Conservation (phyloP, 179 eudicot genomes). For the Patellifolia procumbens region DNA sequence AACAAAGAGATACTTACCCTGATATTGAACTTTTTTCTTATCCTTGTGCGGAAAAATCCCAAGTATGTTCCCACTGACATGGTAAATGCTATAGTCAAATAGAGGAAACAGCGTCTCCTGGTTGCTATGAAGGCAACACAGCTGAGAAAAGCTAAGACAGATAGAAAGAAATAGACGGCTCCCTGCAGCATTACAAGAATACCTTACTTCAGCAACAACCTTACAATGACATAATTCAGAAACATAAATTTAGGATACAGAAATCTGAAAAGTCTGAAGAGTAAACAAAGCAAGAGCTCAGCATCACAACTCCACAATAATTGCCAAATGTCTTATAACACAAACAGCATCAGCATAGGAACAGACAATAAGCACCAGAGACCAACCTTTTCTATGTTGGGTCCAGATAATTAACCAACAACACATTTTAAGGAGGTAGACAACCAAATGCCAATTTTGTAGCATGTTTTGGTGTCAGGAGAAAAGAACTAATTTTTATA, state of each 20-base stretch:
- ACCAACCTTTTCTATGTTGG: neutral
- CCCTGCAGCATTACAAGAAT: constrained; percentile 51
- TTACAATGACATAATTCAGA: neutral
- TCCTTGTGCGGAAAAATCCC: constrained; percentile 71
- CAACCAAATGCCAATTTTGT: neutral
- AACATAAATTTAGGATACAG: neutral
- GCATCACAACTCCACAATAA: no score
- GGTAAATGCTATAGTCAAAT: constrained; percentile 55
- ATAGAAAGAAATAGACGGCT: constrained; percentile 49
- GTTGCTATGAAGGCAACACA: constrained; percentile 55
- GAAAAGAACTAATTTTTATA: neutral
- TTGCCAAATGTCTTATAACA: no score
- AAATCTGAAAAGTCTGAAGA: no score
- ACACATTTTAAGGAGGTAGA: neutral
- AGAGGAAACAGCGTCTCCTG: constrained; percentile 52
- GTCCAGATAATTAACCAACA: neutral
- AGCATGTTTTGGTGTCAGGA: neutral
- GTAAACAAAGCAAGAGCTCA: no score
- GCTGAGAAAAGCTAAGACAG: constrained; percentile 47
- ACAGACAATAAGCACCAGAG: neutral
- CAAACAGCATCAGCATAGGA: no score
- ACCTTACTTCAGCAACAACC: constrained; percentile 6
- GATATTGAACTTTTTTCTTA: constrained; percentile 80
- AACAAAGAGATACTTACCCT: constrained; percentile 42
- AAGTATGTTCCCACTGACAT: constrained; percentile 61